Base-by-base conservation (phyloP, 768 basidiomycete genomes). In the Boletus pseudo-olivaceus region DNA sequence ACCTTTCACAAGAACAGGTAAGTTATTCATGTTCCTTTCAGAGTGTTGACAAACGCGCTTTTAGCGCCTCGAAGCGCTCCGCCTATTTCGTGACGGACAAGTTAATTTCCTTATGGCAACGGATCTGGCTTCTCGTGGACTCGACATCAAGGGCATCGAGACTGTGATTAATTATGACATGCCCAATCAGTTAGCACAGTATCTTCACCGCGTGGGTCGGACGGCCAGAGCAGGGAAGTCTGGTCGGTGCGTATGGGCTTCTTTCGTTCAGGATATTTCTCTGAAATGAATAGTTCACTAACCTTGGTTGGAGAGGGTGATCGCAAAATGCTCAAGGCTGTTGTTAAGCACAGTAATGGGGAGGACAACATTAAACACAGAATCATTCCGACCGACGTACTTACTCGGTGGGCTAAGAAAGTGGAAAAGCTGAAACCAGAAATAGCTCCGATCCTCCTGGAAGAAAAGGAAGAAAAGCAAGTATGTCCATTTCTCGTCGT, bases 131-230 rank as follows among this genome's bases (percentile, higher is more conserved):
- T 90, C 94, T 51, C 85, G 94, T 56, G 92, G 97, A 71, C 79
- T 99, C 29, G 96, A 98, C 73, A 97, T 99, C 76, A 96, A 95
- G 68, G 95, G 95, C 15, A 87, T 98, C 26, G 92, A 98, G 67
- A 94, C 93, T 3, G 93, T 99, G 57, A 94, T 99, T 69, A 99
- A 99, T 72, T 98, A 95, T 67, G 97, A 99, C 68, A 97, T 98
- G 96, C 97, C 97, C 10, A 81, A 83, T 19, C 90, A 94, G 65
- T 75, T 98, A 33, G 84, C 90, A 8, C 93, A 94, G 63, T 99
- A 99, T 72, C 81, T 98, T 32, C 97, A 99, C 70, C 89, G 97
- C 55, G 96, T 98, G 23, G 97, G 97, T 62, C 82, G 97, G 67
- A 99, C 97, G 46, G 97, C 97, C 29, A 87, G 97, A 67, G 96